Base-by-base conservation (phyloP, 192 early-diverging fungal genomes). In the Backusella circina region DNA sequence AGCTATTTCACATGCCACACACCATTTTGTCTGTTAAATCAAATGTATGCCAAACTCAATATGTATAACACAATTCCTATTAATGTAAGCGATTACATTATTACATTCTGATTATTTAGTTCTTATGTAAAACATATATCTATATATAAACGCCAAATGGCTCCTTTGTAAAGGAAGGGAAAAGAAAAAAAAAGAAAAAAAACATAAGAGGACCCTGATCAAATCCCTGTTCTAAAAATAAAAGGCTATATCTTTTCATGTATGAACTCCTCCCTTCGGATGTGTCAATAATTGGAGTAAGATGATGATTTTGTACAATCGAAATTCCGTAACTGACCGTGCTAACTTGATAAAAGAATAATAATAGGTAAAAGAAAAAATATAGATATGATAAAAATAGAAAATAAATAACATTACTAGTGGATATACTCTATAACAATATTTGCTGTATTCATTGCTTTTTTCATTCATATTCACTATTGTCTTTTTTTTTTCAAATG, bases 31-130 rank as follows among this genome's bases (percentile, higher is more conserved):
- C 51, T 54, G 21, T 12, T 28, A 28, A 15, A 61, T 23, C 26
- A 61, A 61, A 61, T 61, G 54, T 61, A 61, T n/a, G 54, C 54
- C 54, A 61, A 61, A 28, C 26, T 61, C 12, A 61, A 61, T 61
- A 61, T 61, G 54, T 26, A 26, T 61, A 61, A 61, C 54, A 28
- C 8, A 61, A 61, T 28, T 28, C 54, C 23, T 13, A 13, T 57
- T 61, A 21, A 61, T 57, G 54, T 61, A 28, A 61, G 21, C 26
- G 1, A 61, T 61, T 61, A 61, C 9, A 61, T 61, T 9, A 61
- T 61, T 12, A 61, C 21, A 61, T 61, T 61, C 54, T 61, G 7
- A 26, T 61, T 18, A 47, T 18, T 28, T 61, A 61, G 18, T 26
- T 28, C 26, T 61, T 61, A 61, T 26, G 54, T 61, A 61, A 61